A percentile compares a stretch with the other conserved stretches of the same genome.
phyloP scores from a whole-genome alignment of 2,329 filamentous ascomycete genomes.

The Neopestalotiopsis clavispora region DNA sequence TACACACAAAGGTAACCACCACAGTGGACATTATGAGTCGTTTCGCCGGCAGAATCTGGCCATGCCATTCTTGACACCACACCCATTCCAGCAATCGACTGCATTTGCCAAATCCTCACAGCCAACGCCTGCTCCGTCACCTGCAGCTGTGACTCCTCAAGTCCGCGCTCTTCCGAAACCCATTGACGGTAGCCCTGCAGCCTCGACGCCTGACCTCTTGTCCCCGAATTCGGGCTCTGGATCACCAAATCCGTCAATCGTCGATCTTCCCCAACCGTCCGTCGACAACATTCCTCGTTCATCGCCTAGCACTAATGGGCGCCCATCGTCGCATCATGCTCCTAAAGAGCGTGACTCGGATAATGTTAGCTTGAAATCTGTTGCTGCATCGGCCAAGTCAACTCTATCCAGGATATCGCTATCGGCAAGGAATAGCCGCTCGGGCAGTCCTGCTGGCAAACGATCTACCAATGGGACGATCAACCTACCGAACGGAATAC shows the following conservation, averaged over 20 bases:
- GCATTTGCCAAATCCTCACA: constrained; percentile 71
- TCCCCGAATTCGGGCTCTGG: constrained; percentile 42
- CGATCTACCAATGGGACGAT: constrained; percentile 15
- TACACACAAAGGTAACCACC: constrained; percentile 93
- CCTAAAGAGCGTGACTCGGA: constrained; percentile 50
- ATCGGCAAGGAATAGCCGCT: constrained; percentile 39
- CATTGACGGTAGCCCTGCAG: constrained; percentile 44
- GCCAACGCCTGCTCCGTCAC: constrained; percentile 35
- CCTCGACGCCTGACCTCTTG: constrained; percentile 54
- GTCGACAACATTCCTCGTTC: constrained; percentile 26
- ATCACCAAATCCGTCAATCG: constrained; percentile 44
- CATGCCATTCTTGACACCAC: constrained; percentile 81
- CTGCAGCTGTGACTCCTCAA: constrained; percentile 50
- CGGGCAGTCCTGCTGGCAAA: constrained; percentile 32
- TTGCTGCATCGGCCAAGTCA: constrained; percentile 61
- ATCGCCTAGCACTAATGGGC: constrained; percentile 24
- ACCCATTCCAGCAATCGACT: constrained; percentile 76
- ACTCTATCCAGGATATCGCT: constrained; percentile 55
- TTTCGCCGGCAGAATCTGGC: constrained; percentile 85
- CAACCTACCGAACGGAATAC: constrained; percentile 23
- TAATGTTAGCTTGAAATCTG: constrained; percentile 57
- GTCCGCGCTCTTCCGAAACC: constrained; percentile 41
- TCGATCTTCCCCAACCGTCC: constrained; percentile 28
- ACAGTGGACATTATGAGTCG: constrained; percentile 96
- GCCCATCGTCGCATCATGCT: constrained; percentile 22